These are phyloP conservation scores for Lotus japonicus DNA, from an alignment of 306 rosid genomes.

Conservation along the genomic window DNA sequence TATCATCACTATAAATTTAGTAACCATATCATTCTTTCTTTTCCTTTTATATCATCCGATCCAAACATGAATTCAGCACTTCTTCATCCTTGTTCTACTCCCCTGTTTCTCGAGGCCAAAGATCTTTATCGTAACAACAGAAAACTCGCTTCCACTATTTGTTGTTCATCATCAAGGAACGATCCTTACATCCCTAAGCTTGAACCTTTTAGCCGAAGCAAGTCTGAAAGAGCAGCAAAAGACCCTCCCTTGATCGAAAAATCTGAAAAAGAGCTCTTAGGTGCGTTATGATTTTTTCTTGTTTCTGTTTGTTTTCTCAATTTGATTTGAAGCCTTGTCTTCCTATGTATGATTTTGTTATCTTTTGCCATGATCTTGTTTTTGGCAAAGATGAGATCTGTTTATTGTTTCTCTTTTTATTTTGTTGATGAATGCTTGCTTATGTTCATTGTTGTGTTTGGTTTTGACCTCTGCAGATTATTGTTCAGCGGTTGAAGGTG, in stretches of 20 bases:
- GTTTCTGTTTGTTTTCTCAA: neutral
- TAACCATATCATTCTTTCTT: neutral
- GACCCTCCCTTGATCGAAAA: slow-evolving; percentile 78
- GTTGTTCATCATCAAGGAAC: slow-evolving; percentile 53
- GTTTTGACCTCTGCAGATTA: slow-evolving; percentile 40
- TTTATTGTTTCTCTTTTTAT: neutral
- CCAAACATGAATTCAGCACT: slow-evolving; percentile 34
- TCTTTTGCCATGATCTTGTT: neutral
- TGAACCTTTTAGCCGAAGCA: slow-evolving; percentile 75
- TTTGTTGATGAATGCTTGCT: neutral
- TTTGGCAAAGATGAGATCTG: neutral
- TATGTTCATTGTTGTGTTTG: neutral
- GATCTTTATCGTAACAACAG: slow-evolving; percentile 22
- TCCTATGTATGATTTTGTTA: neutral
- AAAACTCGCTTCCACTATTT: slow-evolving; percentile 23
- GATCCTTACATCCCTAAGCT: slow-evolving; percentile 66
- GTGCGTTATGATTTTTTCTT: slow-evolving; percentile 16
- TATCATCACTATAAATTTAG: no score
- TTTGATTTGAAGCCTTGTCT: no score
- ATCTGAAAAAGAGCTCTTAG: slow-evolving; percentile 59
- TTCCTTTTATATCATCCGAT: no score
- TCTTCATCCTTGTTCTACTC: slow-evolving; percentile 39
- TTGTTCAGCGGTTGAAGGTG: slow-evolving; percentile 84
- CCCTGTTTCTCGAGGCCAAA: slow-evolving; percentile 34
- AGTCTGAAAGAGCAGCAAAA: slow-evolving; percentile 47